Evolutionary conservation across 2,329 filamentous ascomycete genomes (phyloP).

Genomic region (Hypoxylon sp.): DNA sequence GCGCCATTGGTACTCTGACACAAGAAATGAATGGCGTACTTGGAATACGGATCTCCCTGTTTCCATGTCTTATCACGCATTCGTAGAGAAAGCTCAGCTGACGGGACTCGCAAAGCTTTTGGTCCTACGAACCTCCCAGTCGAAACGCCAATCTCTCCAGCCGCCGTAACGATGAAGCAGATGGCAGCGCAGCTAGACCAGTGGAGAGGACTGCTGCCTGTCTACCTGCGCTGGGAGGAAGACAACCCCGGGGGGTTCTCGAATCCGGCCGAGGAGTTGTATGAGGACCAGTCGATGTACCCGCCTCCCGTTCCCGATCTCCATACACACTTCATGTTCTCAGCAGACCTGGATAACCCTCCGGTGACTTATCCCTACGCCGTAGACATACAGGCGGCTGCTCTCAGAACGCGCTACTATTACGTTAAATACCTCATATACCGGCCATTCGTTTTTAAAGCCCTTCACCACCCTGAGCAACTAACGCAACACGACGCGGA

Average conservation of each 20-base stretch:
- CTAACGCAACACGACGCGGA: slow-evolving; percentile 66
- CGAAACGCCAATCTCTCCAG: slow-evolving; percentile 33
- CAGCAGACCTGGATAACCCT: slow-evolving; percentile 58
- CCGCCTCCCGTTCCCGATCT: slow-evolving; percentile 45
- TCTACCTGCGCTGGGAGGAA: slow-evolving; percentile 69
- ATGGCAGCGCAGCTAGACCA: slow-evolving; percentile 67
- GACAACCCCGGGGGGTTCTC: slow-evolving; percentile 60
- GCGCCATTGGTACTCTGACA: not conserved
- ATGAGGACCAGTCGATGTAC: slow-evolving; percentile 42
- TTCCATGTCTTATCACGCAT: not conserved
- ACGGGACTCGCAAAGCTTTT: slow-evolving; percentile 22
- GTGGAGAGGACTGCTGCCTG: slow-evolving; percentile 69
- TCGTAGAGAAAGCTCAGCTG: slow-evolving; percentile 4
- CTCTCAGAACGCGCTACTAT: slow-evolving; percentile 70
- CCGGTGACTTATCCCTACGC: slow-evolving; percentile 63
- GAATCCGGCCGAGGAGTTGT: slow-evolving; percentile 41
- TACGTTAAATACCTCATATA: slow-evolving; percentile 70
- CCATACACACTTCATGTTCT: slow-evolving; percentile 57
- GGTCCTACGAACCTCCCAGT: slow-evolving; percentile 35
- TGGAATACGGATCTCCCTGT: not conserved
- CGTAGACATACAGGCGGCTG: slow-evolving; percentile 67
- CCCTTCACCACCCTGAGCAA: slow-evolving; percentile 66
- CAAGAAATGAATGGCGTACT: not conserved
- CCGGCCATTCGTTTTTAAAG: slow-evolving; percentile 70
- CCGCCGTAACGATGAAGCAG: slow-evolving; percentile 60